A percentile compares a stretch with the other conserved stretches of the same genome.
Conservation (phyloP, 768 basidiomycete genomes). For the Pleurotus ostreatus region DNA sequence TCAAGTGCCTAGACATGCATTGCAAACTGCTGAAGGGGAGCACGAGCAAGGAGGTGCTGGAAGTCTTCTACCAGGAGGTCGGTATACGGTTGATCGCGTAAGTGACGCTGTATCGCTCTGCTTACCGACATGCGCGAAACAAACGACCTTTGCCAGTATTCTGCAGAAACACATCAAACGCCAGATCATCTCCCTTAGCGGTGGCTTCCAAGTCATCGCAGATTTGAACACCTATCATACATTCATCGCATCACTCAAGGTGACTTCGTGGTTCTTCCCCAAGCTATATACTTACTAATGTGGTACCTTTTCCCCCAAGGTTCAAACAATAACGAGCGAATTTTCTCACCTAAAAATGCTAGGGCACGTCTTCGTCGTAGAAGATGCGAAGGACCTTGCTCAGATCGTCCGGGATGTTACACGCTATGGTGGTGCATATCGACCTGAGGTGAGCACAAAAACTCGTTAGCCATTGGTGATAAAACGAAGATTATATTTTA, state of each 20-base stretch:
- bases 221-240: slow-evolving; percentile 92
- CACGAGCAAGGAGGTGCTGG: slow-evolving; percentile 92
- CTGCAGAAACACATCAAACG: slow-evolving; percentile 95
- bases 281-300: background rate
- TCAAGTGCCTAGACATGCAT: slow-evolving; percentile 85
- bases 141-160: slow-evolving; percentile 50
- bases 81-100: slow-evolving; percentile 85
- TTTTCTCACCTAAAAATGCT: slow-evolving; percentile 97
- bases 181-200: slow-evolving; percentile 91
- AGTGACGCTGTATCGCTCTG: slow-evolving; percentile 22
- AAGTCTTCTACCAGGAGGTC: slow-evolving; percentile 98
- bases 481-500: background rate
- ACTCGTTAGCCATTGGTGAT: background rate
- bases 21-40: slow-evolving; percentile 89
- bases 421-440: slow-evolving; percentile 90
- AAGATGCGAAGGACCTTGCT: slow-evolving; percentile 93
- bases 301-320: slow-evolving; percentile 36
- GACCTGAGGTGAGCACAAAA: slow-evolving; percentile 69
- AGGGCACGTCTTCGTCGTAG: slow-evolving; percentile 93
- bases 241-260: slow-evolving; percentile 86
- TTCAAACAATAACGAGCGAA: slow-evolving; percentile 78
- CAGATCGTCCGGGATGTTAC: slow-evolving; percentile 95
- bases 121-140: background rate
- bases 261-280: slow-evolving; percentile 20
- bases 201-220: slow-evolving; percentile 94